phyloP scores from a whole-genome alignment of 768 basidiomycete species.

The Rhodotorula sphaerocarpa region DNA sequence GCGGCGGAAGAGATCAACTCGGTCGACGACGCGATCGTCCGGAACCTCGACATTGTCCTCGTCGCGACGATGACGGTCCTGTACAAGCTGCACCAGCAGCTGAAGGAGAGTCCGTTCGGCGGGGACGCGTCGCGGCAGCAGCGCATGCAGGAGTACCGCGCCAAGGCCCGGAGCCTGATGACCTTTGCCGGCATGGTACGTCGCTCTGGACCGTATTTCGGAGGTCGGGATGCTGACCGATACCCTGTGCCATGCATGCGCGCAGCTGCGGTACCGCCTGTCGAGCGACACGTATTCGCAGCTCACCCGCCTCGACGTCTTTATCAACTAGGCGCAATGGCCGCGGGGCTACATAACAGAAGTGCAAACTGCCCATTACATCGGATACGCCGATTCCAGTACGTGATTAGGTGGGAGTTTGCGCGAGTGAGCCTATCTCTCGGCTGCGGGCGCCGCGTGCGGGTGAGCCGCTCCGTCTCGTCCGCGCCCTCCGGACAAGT shows the following conservation, averaged over 20 bases:
- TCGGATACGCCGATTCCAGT: too few species aligned
- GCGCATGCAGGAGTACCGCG: constrained; percentile 60
- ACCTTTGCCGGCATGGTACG: constrained; percentile 56
- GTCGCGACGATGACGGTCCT: constrained; percentile 87
- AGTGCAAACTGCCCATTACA: too few species aligned
- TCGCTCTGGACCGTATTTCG: not conserved
- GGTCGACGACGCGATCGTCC: constrained; percentile 70
- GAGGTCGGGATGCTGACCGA: too few species aligned
- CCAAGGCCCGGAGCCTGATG: constrained; percentile 76
- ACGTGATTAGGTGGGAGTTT: too few species aligned
- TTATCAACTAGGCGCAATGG: constrained; percentile 27
- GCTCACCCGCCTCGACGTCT: constrained; percentile 72
- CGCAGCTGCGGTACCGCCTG: constrained; percentile 70
- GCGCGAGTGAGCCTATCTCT: too few species aligned
- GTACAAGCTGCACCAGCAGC: constrained; percentile 66
- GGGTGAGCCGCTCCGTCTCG: not conserved
- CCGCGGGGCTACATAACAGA: too few species aligned
- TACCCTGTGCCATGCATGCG: not conserved
- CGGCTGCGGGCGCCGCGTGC: not conserved
- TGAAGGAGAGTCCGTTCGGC: constrained; percentile 61
- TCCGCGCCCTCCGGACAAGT: not conserved
- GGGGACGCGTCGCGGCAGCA: constrained; percentile 65
- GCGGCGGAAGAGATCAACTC: constrained; percentile 84
- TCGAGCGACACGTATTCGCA: constrained; percentile 83
- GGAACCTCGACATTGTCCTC: constrained; percentile 80